Evolutionary conservation across 257 asterid genomes (phyloP), one percentile per base, ranked within the genome.

Genomic region (Solanum pinnatisectum): DNA sequence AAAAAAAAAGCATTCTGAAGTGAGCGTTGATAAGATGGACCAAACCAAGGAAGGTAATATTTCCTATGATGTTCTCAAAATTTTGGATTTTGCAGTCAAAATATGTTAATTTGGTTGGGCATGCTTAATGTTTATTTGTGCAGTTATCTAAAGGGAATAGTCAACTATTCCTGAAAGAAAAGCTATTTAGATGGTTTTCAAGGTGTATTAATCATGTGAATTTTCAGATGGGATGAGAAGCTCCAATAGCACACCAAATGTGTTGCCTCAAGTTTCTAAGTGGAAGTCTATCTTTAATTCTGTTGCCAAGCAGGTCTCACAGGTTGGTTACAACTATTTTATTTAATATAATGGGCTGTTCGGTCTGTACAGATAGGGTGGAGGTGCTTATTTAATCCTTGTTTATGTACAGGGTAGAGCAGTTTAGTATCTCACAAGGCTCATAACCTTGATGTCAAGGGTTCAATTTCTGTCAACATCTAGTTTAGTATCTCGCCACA

Each of bases 201-300:
- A 86, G 59, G 82, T 73, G 73, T 22, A 8, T 73, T n/a, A 42
- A 46, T 73, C 22, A 32, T 18, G 88, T n/a, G 70, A 85, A 52
- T 68, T 85, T 90, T 92, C 95, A 95, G 99, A 92, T 89, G 97
- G 92, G 68, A 89, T 83, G 74, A 92, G 88, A 91, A 91, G 92
- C 88, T 86, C 90, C 88, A 92, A 91, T 88, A 92, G 89, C 92
- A 81, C 90, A 37, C 88, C 89, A 9, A 89, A 88, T 30, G 88
- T 91, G 87, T 91, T 94, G 85, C 89, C 98, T 89, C 98, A 91
- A 86, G 92, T 91, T 85, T 92, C 99, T 88, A 94, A 90, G 94
- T 96, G 99, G 99, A 86, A 86, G 37, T 86, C 84, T 35, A 73
- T 86, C 73, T 13, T 86, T 49, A 77, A 86, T 70, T 86, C 84